Percentiles rank a stretch among this genome's conserved stretches.
phyloP scores from a whole-genome alignment of 352 stramenopile species.

The Globisporangium viniferum region DNA sequence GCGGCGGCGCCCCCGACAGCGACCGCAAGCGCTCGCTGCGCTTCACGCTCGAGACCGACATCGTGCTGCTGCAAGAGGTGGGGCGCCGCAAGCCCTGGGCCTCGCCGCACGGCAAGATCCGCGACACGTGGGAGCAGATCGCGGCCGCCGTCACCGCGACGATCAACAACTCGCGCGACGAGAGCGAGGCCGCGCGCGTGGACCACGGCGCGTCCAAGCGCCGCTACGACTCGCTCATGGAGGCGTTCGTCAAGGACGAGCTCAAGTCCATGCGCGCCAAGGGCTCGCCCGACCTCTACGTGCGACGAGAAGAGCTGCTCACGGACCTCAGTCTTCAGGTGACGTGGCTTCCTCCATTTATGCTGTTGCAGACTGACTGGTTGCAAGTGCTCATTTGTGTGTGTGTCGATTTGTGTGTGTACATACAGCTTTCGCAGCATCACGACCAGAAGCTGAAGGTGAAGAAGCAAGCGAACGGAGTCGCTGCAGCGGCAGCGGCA shows the following conservation, averaged over 20 bases:
- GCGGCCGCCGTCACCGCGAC: constrained; percentile 5
- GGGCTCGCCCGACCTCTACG: constrained; percentile 14
- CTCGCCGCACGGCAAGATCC: constrained; percentile 16
- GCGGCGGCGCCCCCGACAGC: neutral
- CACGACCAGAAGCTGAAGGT: constrained; percentile 16
- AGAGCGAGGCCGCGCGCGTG: constrained; percentile 14
- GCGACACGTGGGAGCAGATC: constrained; percentile 19
- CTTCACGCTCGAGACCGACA: constrained; percentile 17
- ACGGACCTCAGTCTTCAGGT: constrained; percentile 17
- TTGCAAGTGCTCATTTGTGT: neutral
- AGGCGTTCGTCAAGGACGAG: constrained; percentile 16
- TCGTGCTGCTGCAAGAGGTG: constrained; percentile 17
- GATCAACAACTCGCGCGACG: constrained; percentile 14
- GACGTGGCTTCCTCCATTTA: neutral
- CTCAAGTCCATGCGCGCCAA: constrained; percentile 20
- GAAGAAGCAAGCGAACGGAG: constrained; percentile 7
- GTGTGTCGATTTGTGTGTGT: neutral
- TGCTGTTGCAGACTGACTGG: neutral
- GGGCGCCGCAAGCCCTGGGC: constrained; percentile 8
- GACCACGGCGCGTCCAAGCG: constrained; percentile 17
- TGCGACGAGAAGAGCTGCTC: constrained; percentile 16
- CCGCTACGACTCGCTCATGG: constrained; percentile 17
- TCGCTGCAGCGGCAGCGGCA: neutral
- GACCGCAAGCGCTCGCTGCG: constrained; percentile 18
- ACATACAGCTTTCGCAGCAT: constrained; percentile 11